These are phyloP conservation scores for Ammopiptanthus mongolicus DNA, from an alignment of 306 rosid species.

Conservation along the genomic window DNA sequence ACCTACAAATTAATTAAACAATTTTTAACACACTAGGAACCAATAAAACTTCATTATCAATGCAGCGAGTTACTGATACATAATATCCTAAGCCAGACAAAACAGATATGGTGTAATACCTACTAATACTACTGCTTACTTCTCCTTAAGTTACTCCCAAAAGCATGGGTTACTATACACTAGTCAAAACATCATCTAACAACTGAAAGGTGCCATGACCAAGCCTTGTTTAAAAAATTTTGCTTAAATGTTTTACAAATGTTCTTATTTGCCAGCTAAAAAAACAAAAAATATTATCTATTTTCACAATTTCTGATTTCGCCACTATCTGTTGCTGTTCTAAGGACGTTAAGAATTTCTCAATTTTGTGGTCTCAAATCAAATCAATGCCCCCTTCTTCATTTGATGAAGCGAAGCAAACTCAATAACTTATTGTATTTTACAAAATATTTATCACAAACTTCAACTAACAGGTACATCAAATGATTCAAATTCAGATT, in stretches of 20 bases:
- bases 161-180: neutral
- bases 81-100: too few species aligned
- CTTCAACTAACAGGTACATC: neutral
- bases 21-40: neutral
- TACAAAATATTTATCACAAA: neutral
- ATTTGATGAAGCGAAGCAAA: neutral
- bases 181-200: too few species aligned
- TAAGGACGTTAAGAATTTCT: too few species aligned
- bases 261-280: too few species aligned
- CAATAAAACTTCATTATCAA: neutral
- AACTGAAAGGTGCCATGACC: too few species aligned
- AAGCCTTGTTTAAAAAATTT: too few species aligned
- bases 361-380: too few species aligned
- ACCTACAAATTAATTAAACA: too few species aligned
- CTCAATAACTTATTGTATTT: neutral
- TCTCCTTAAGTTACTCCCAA: neutral
- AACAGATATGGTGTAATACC: too few species aligned
- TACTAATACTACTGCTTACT: neutral
- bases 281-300: neutral
- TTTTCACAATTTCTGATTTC: too few species aligned
- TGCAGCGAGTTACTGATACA: neutral
- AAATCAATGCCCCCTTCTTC: too few species aligned
- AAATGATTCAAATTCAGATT: constrained; percentile 20
- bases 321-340: neutral
- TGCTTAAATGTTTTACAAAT: too few species aligned